Evolutionary conservation across 1,284 basidiomycete genomes (phyloP).

Genomic region (Apiotrichum akiyoshidainum): DNA sequence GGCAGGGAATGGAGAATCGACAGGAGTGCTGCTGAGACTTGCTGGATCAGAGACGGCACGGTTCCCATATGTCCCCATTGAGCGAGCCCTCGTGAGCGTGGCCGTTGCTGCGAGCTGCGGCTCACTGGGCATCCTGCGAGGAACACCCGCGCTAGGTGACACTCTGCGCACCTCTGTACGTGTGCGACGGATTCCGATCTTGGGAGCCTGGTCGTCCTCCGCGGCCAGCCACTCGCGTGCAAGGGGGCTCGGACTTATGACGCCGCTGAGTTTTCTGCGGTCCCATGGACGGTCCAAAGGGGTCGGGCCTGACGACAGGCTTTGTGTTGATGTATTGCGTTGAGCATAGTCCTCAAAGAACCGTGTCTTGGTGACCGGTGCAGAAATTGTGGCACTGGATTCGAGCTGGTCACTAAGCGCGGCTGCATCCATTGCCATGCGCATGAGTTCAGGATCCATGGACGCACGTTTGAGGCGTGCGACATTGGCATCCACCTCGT

Average conservation of each 20-base stretch:
- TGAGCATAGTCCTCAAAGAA: slow-evolving; percentile 36
- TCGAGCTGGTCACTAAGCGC: slow-evolving; percentile 20
- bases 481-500: slow-evolving; percentile 44
- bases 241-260: slow-evolving; percentile 44
- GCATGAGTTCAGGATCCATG: slow-evolving; percentile 30
- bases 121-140: slow-evolving; percentile 18
- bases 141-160: neutral
- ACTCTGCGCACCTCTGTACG: slow-evolving; percentile 13
- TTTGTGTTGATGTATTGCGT: neutral
- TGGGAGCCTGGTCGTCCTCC: slow-evolving; percentile 16
- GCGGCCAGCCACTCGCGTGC: slow-evolving; percentile 39
- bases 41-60: slow-evolving; percentile 1
- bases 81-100: neutral
- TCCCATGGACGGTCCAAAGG: slow-evolving; percentile 10
- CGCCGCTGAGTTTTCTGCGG: slow-evolving; percentile 31
- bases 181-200: slow-evolving; percentile 14
- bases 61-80: neutral
- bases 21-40: neutral
- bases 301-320: neutral
- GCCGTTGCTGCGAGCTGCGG: slow-evolving; percentile 2
- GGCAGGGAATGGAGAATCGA: slow-evolving; percentile 1
- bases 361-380: slow-evolving; percentile 38
- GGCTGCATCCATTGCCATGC: slow-evolving; percentile 18
- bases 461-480: slow-evolving; percentile 42
- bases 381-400: slow-evolving; percentile 21